Percentiles rank a stretch among this genome's conserved stretches.
Conservation (phyloP, 371 early-diverging fungal genomes). For the Lichtheimia ornata region DNA sequence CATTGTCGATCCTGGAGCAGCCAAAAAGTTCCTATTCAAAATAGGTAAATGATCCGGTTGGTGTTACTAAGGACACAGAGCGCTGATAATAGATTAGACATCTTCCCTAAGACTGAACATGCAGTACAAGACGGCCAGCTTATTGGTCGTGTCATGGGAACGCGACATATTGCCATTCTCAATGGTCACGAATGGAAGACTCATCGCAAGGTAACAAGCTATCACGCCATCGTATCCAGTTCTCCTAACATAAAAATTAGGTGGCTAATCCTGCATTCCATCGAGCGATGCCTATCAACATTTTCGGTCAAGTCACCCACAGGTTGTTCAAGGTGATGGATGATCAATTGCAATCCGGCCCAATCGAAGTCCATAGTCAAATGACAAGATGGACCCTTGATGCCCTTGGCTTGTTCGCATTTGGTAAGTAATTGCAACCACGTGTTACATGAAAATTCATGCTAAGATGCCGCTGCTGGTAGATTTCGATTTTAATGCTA, state of each 20-base stretch:
- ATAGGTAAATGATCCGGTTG: constrained; percentile 11
- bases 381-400: constrained; percentile 36
- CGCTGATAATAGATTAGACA: too few relatives aligned
- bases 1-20: constrained; percentile 19
- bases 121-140: not conserved
- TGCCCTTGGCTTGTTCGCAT: constrained; percentile 38
- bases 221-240: not conserved
- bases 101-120: too few relatives aligned
- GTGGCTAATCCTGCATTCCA: constrained; percentile 42
- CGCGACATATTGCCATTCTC: constrained; percentile 25
- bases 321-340: constrained; percentile 26
- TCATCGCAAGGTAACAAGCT: constrained; percentile 32
- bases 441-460: too few relatives aligned
- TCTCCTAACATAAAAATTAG: constrained; percentile 9
- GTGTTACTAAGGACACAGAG: too few relatives aligned
- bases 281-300: constrained; percentile 31
- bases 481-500: constrained; percentile 18
- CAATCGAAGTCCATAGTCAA: constrained; percentile 3
- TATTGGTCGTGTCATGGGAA: constrained; percentile 25
- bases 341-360: not conserved
- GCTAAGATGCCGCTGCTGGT: too few relatives aligned
- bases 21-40: constrained; percentile 18
- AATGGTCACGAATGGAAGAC: constrained; percentile 42
- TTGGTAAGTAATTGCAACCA: constrained; percentile 7
- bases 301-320: constrained; percentile 23